Conservation (phyloP, 176 grass and related monocot species). For the Miscanthus lutarioriparius region DNA sequence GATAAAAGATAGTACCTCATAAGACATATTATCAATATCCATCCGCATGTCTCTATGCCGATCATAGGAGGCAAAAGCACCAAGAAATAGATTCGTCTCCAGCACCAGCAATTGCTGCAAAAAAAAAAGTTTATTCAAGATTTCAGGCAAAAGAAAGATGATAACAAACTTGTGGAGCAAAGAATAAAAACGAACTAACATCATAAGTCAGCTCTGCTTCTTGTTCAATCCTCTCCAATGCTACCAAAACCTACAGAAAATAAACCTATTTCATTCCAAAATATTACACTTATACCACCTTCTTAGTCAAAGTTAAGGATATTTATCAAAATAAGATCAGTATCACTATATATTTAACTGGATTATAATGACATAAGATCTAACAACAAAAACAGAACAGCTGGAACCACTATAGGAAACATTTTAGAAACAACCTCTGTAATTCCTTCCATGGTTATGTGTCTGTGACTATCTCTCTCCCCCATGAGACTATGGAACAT, state of each 20-base stretch:
- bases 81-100: constrained; percentile 58
- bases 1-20: constrained; percentile 63
- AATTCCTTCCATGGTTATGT: constrained; percentile 52
- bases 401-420: not conserved
- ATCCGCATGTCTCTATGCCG: constrained; percentile 74
- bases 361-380: not conserved
- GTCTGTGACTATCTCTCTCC: constrained; percentile 34
- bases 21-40: constrained; percentile 93
- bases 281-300: not conserved
- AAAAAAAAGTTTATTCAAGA: constrained; percentile 6
- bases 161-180: constrained; percentile 14
- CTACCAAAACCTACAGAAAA: constrained; percentile 53
- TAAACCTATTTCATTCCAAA: constrained; percentile 1
- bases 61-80: constrained; percentile 54
- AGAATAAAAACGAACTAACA: constrained; percentile 45
- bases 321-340: not conserved
- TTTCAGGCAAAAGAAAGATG: constrained; percentile 29
- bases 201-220: constrained; percentile 58
- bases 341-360: not conserved
- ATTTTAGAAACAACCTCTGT: constrained; percentile 62
- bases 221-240: constrained; percentile 69
- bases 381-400: constrained; percentile 9
- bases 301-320: not conserved
- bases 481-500: not conserved
- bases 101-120: constrained; percentile 65